phyloP scores from a whole-genome alignment of 2,329 filamentous ascomycete species.

The Fusarium poae region DNA sequence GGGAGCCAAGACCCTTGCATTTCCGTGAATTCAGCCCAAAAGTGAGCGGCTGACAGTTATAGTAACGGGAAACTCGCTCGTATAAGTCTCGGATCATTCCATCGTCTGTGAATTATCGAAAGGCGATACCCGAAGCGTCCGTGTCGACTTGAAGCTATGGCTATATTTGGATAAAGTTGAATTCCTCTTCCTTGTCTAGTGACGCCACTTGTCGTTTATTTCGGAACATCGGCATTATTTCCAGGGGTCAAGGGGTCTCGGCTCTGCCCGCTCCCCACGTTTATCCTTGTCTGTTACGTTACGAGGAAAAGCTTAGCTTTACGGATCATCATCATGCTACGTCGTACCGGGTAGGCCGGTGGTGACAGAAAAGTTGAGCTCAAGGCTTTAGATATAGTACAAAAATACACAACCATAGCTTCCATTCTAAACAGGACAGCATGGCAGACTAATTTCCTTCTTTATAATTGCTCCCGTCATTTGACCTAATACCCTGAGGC shows the following conservation, averaged over 20 bases:
- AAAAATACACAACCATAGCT: fast-evolving
- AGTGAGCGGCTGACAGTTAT: neutral
- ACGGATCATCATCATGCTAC: neutral
- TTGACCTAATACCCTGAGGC: no score
- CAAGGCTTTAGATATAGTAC: neutral
- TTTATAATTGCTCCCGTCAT: fast-evolving
- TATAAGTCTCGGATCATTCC: constrained; percentile 27
- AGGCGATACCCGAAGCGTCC: constrained; percentile 13
- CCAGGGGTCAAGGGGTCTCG: constrained; percentile 9
- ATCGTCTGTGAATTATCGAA: constrained; percentile 5
- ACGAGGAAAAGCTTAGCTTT: constrained; percentile 2
- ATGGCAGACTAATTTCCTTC: no score
- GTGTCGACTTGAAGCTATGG: neutral
- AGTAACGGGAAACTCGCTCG: neutral
- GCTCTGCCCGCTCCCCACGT: constrained; percentile 24
- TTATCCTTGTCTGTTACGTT: constrained; percentile 22
- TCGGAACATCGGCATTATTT: constrained; percentile 15
- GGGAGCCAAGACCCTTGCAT: constrained; percentile 1
- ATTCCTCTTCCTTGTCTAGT: neutral
- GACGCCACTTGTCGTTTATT: constrained; percentile 12
- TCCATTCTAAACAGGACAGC: fast-evolving
- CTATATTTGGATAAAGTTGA: neutral
- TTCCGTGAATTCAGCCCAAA: neutral
- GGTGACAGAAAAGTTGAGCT: neutral
- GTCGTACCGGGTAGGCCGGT: neutral